A percentile compares a stretch with the other conserved stretches of the same genome.
These are phyloP conservation scores for Kalmanozyma brasiliensis DNA, from an alignment of 1,284 basidiomycete species.

Conservation along the genomic window DNA sequence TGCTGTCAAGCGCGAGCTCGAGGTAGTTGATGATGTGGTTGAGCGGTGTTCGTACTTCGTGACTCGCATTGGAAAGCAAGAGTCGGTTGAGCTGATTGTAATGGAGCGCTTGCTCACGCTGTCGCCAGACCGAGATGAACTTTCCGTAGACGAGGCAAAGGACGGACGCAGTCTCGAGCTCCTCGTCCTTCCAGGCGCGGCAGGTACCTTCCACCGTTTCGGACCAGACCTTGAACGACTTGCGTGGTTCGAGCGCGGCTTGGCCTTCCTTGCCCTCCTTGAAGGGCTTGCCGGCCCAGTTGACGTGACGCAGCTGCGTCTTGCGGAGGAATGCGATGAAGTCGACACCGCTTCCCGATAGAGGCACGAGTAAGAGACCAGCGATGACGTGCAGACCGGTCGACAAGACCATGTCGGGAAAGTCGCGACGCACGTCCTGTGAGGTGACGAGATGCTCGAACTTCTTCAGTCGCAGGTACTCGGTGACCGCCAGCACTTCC, in stretches of 20 bases:
- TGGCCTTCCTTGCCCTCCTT: conserved; percentile 69
- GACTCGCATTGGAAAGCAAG: conserved; percentile 85
- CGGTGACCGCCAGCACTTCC: conserved; percentile 83
- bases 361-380: conserved; percentile 81
- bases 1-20: conserved; percentile 84
- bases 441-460: conserved; percentile 67
- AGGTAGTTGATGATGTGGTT: conserved; percentile 74
- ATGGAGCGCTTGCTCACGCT: conserved; percentile 82
- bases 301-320: conserved; percentile 73
- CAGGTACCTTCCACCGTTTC: conserved; percentile 80
- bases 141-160: conserved; percentile 85
- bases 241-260: conserved; percentile 59
- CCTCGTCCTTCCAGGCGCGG: conserved; percentile 84
- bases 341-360: conserved; percentile 60
- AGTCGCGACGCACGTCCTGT: conserved; percentile 78
- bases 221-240: conserved; percentile 74
- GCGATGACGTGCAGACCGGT: conserved; percentile 79
- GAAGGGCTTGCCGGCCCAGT: conserved; percentile 73
- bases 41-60: conserved; percentile 75
- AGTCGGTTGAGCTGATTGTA: conserved; percentile 82
- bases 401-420: conserved; percentile 78
- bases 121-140: conserved; percentile 88
- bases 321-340: conserved; percentile 85
- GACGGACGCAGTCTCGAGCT: conserved; percentile 85
- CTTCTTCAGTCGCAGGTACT: conserved; percentile 83